Conservation (phyloP, 2,329 filamentous ascomycete species). For the Colletotrichum theobromicola region DNA sequence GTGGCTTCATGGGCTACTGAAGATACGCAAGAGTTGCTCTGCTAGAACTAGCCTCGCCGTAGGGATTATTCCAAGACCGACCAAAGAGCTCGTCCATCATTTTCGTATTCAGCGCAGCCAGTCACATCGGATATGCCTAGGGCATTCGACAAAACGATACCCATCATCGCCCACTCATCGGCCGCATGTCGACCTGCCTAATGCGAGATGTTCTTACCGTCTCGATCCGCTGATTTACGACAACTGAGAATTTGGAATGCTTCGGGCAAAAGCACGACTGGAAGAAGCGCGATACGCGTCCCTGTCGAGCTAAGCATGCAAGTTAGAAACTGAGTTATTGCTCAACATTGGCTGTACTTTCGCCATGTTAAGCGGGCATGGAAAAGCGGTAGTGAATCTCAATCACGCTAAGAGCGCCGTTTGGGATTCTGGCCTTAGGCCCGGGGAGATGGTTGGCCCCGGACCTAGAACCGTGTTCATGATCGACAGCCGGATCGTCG, state of each 20-base stretch:
- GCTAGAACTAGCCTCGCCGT: background rate
- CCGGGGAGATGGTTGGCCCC: background rate
- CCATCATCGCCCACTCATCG: background rate
- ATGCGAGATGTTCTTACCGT: background rate
- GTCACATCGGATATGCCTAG: background rate
- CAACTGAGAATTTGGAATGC: background rate
- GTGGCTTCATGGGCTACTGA: background rate
- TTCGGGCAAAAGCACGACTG: background rate
- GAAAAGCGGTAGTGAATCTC: background rate
- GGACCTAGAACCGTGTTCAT: background rate
- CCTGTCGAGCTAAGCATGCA: background rate
- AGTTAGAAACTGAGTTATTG: background rate
- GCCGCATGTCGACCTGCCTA: background rate
- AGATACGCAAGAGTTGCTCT: background rate
- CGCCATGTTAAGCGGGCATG: background rate
- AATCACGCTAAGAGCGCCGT: background rate
- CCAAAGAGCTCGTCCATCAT: background rate
- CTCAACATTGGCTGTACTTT: background rate
- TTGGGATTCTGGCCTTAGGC: background rate
- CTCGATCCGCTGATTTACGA: background rate
- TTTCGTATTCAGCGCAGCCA: background rate
- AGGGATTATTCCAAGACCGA: background rate
- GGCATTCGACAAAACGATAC: background rate
- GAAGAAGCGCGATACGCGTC: background rate
- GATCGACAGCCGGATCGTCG: background rate